These are phyloP conservation scores for Fusarium pseudonygamai DNA, from an alignment of 2,329 filamentous ascomycete genomes.

Conservation along the genomic window DNA sequence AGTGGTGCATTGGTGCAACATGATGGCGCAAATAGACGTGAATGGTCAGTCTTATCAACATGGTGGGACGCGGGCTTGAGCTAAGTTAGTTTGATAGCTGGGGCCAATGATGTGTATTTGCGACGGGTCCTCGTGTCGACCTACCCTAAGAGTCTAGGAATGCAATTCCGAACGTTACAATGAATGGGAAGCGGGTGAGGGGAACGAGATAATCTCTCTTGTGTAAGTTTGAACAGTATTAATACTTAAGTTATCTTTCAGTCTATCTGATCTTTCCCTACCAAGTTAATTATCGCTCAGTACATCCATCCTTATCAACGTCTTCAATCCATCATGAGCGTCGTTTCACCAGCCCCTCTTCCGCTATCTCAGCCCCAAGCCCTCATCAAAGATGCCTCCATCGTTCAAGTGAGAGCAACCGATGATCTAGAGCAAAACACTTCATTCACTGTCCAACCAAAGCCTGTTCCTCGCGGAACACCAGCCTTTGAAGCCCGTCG, in stretches of 20 bases:
- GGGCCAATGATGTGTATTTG: not conserved
- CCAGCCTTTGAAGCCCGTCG: not conserved
- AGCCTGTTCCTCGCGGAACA: not conserved
- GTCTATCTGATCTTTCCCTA: too few species aligned
- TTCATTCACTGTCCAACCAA: constrained; percentile 44
- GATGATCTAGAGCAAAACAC: constrained; percentile 41
- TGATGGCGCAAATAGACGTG: not conserved
- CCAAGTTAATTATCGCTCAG: not conserved
- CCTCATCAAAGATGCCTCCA: not conserved
- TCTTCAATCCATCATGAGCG: not conserved
- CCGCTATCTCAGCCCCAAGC: not conserved
- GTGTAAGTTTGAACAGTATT: not conserved
- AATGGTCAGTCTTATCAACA: not conserved
- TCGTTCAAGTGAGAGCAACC: not conserved
- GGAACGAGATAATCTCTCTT: not conserved
- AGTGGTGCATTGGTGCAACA: not conserved
- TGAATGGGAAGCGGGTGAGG: not conserved
- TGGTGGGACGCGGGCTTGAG: not conserved
- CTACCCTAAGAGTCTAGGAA: not conserved
- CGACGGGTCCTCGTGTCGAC: not conserved
- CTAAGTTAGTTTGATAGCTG: not conserved
- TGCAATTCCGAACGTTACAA: not conserved
- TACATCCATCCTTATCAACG: too few species aligned
- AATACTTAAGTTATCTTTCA: not conserved
- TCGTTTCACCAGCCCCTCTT: not conserved